Evolutionary conservation across 2,329 filamentous ascomycete species (phyloP).

Genomic region (Claviceps fusiformis): DNA sequence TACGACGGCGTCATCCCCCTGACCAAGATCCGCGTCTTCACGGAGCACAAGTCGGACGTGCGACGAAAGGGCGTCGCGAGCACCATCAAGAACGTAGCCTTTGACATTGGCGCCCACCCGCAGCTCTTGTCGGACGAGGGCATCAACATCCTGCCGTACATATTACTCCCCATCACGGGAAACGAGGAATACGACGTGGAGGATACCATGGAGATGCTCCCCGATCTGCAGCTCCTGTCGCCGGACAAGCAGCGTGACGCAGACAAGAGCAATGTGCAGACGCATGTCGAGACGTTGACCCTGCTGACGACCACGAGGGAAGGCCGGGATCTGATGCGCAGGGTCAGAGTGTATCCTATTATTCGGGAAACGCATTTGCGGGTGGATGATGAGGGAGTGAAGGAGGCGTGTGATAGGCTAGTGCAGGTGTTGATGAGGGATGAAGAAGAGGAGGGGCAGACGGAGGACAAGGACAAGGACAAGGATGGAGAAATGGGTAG

Average conservation of each 20-base stretch:
- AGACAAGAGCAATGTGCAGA: slow-evolving; percentile 64
- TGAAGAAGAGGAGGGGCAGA: slow-evolving; percentile 36
- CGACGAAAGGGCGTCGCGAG: slow-evolving; percentile 88
- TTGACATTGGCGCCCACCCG: slow-evolving; percentile 62
- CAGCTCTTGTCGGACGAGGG: slow-evolving; percentile 56
- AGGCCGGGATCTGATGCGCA: slow-evolving; percentile 61
- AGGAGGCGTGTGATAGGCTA: slow-evolving; percentile 73
- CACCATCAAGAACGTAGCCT: slow-evolving; percentile 87
- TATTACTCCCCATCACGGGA: slow-evolving; percentile 77
- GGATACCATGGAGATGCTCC: slow-evolving; percentile 73
- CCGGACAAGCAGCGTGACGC: slow-evolving; percentile 78
- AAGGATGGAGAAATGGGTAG: slow-evolving; percentile 18
- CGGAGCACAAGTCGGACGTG: slow-evolving; percentile 72
- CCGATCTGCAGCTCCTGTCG: slow-evolving; percentile 78
- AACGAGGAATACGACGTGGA: slow-evolving; percentile 80
- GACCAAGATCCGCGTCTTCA: slow-evolving; percentile 88
- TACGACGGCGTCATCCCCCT: slow-evolving; percentile 81
- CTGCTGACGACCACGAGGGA: slow-evolving; percentile 66
- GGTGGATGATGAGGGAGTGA: slow-evolving; percentile 64
- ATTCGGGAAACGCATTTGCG: slow-evolving; percentile 73
- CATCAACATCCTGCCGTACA: slow-evolving; percentile 74
- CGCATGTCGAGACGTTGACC: slow-evolving; percentile 78
- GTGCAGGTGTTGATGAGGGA: slow-evolving; percentile 82
- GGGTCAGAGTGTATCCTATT: slow-evolving; percentile 76
- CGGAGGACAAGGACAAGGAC: slow-evolving; percentile 27